Base-by-base conservation (phyloP, 306 rosid species). In the Vigna reflexopilosa region DNA sequence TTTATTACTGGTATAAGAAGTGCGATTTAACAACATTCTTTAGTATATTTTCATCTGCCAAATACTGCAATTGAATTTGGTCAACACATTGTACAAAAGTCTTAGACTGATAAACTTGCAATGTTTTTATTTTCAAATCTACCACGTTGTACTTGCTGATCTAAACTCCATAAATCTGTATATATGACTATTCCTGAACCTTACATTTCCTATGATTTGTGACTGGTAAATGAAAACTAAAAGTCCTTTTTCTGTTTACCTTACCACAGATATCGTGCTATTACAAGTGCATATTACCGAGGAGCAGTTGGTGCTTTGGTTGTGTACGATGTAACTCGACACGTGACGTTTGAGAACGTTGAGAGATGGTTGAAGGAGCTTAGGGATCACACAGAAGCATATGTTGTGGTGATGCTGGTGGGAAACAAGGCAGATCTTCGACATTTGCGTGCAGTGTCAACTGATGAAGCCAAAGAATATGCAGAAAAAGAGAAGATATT, bases 361-460 rank as follows among this genome's bases (percentile, higher is more conserved):
- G 91, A 87, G 84, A 85, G 94, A 70, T 92, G 97, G 97, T 66
- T 92, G 63, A 92, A 87, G 90, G 97, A 92, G 86, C 94, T 92
- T 16, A 80, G 97, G 22, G 91, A 83, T 70, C 97, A 92, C 82
- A 90, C 97, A 0, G 97, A 92, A n/a, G 72, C 89, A 51, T 85
- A 85, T 75, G 85, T 80, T 73, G 94, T 90, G 66, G 82, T 92
- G 50, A 92, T 92, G 97, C 88, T 92, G n/a, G 94, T 92, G 1
- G 97, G 97, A 62, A 92, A 92, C 86, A 92, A 92, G 84, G 91
- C 94, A 6, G 97, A 92, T 69, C 88, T 92, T 49, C 83, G 85
- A 7, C 89, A 90, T 19, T 47, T 92, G 65, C 86, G 90, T 1
- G 91, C 94, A 0, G 92, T 92, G 47, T 72, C 97, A 0, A 85